phyloP scores from a whole-genome alignment of 1,284 basidiomycete genomes.

The Cutaneotrichosporon cavernicola region DNA sequence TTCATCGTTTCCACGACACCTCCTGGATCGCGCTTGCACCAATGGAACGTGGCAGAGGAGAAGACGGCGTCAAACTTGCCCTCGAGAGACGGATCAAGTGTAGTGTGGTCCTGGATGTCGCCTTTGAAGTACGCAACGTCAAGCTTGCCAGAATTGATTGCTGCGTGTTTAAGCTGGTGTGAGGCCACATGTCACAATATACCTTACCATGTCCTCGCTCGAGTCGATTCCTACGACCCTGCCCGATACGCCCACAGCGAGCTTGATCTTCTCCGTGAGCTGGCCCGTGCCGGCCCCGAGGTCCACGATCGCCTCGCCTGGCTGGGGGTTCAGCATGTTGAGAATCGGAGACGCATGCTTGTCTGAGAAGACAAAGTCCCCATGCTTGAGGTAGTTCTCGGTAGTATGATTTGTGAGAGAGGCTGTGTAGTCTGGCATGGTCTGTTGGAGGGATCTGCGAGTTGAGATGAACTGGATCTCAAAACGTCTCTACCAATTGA shows the following conservation, averaged over 20 bases:
- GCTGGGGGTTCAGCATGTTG: constrained; percentile 61
- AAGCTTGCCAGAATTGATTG: constrained; percentile 56
- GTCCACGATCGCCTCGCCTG: constrained; percentile 71
- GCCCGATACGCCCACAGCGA: constrained; percentile 60
- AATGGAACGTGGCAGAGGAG: constrained; percentile 75
- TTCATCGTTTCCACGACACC: constrained; percentile 64
- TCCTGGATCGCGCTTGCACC: constrained; percentile 72
- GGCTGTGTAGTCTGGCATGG: not conserved
- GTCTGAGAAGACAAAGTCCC: constrained; percentile 69
- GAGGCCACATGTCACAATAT: constrained; percentile 34
- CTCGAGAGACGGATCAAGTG: constrained; percentile 28
- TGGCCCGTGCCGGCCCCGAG: constrained; percentile 81
- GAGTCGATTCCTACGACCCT: constrained; percentile 67
- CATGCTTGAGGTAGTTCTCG: constrained; percentile 49
- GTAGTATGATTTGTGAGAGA: constrained; percentile 41
- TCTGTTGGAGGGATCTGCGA: not conserved
- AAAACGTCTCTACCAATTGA: not conserved
- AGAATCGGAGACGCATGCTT: constrained; percentile 64
- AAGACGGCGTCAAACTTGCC: constrained; percentile 60
- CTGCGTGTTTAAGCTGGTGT: constrained; percentile 62
- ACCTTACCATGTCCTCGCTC: constrained; percentile 68
- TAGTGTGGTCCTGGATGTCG: constrained; percentile 39
- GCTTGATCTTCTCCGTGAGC: constrained; percentile 62
- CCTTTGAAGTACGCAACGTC: constrained; percentile 50
- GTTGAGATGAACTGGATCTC: not conserved